These are phyloP conservation scores for Ophiostoma ulmi DNA, from an alignment of 2,329 filamentous ascomycete genomes.

Conservation along the genomic window DNA sequence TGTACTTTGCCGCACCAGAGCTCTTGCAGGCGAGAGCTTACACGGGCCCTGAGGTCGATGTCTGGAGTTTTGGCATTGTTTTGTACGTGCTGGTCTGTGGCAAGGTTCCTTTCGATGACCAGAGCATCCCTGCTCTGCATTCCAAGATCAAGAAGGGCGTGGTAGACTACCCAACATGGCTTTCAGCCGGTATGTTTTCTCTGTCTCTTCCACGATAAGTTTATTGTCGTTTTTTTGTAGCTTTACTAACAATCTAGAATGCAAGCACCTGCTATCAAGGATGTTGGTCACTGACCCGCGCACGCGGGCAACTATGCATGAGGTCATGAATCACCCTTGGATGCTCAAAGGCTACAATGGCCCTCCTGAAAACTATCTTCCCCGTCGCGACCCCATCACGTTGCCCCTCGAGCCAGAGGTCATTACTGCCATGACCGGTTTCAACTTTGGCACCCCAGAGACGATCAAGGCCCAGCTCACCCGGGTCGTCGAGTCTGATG, in stretches of 20 bases:
- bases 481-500: slow-evolving; percentile 84
- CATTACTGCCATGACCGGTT: slow-evolving; percentile 91
- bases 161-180: slow-evolving; percentile 92
- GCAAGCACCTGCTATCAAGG: slow-evolving; percentile 82
- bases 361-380: slow-evolving; percentile 84
- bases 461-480: slow-evolving; percentile 76
- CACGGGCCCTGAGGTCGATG: slow-evolving; percentile 91
- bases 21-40: slow-evolving; percentile 90
- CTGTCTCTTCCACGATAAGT: not conserved
- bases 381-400: slow-evolving; percentile 74
- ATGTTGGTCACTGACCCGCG: slow-evolving; percentile 95
- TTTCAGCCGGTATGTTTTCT: slow-evolving; percentile 68
- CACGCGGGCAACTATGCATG: slow-evolving; percentile 76
- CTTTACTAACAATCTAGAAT: slow-evolving; percentile 57
- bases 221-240: not conserved
- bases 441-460: slow-evolving; percentile 89
- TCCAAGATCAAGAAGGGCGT: slow-evolving; percentile 97
- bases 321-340: slow-evolving; percentile 95
- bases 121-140: slow-evolving; percentile 97
- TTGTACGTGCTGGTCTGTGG: slow-evolving; percentile 95
- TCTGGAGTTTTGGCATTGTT: slow-evolving; percentile 99
- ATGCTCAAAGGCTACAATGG: slow-evolving; percentile 85
- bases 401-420: slow-evolving; percentile 78
- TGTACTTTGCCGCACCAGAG: slow-evolving; percentile 96
- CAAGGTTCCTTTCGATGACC: slow-evolving; percentile 97